These are phyloP conservation scores for Volvox africanus DNA, from an alignment of 139 green algal genomes.

Conservation along the genomic window DNA sequence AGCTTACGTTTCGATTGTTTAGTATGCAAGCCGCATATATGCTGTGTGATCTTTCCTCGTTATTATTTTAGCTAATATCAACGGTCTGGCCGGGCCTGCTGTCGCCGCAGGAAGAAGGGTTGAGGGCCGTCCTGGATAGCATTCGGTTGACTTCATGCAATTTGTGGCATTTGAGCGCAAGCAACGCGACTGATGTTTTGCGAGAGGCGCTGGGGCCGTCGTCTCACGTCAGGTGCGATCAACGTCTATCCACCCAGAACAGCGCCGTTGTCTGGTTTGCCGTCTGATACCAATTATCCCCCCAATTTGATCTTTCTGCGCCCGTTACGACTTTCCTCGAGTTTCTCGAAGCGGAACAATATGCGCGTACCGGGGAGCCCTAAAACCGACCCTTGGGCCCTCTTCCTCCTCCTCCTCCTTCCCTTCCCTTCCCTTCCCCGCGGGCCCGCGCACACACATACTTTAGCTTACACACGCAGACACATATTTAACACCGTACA, in stretches of 20 bases:
- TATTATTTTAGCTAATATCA: too few relatives aligned
- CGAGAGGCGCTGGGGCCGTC: background rate
- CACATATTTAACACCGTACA: background rate
- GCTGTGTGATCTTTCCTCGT: too few relatives aligned
- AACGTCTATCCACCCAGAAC: background rate
- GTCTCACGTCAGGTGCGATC: slow-evolving; percentile 5
- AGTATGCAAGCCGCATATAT: too few relatives aligned
- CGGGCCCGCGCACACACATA: background rate
- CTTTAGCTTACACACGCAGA: background rate
- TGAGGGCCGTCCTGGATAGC: background rate
- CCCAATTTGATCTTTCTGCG: too few relatives aligned
- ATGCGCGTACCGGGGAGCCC: too few relatives aligned
- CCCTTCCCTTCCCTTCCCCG: too few relatives aligned
- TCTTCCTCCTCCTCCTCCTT: background rate
- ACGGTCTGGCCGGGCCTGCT: too few relatives aligned
- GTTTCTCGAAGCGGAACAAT: too few relatives aligned
- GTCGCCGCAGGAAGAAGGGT: background rate
- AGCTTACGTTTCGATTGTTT: too few relatives aligned
- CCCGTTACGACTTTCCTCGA: too few relatives aligned
- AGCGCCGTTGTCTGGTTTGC: too few relatives aligned
- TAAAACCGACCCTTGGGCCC: background rate
- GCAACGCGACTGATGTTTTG: background rate
- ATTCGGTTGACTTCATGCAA: background rate
- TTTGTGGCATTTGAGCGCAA: background rate
- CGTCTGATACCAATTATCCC: too few relatives aligned